A percentile compares a stretch with the other conserved stretches of the same genome.
Conservation (phyloP, 345 rosid genomes). For the Nephelium lappaceum region DNA sequence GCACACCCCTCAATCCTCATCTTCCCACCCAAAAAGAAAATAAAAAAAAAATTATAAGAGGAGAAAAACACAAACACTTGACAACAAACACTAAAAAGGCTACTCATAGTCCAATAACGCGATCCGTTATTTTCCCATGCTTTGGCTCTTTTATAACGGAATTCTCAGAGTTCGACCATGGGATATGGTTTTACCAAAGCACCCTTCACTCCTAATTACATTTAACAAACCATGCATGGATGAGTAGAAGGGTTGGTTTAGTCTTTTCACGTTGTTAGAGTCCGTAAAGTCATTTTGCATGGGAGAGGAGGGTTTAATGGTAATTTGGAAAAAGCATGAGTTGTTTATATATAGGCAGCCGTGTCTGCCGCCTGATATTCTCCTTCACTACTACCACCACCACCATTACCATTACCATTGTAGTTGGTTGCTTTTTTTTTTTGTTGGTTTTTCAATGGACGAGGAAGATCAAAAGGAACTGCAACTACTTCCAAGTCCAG, state of each 20-base stretch:
- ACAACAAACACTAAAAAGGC: constrained; percentile 10
- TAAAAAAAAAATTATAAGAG: background rate
- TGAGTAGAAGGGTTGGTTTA: constrained; percentile 5
- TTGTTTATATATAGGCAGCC: constrained; percentile 36
- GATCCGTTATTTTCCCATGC: constrained; percentile 58
- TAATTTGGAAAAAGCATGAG: constrained; percentile 21
- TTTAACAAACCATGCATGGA: too few relatives aligned
- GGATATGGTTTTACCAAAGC: constrained; percentile 21
- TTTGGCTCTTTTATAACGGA: constrained; percentile 51
- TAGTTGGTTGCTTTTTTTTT: background rate
- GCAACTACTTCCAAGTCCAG: constrained; percentile 77
- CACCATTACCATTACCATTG: background rate
- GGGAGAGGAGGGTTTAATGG: constrained; percentile 37
- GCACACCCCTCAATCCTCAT: constrained; percentile 28
- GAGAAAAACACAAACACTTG: too few relatives aligned
- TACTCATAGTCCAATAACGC: constrained; percentile 56
- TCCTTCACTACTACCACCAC: background rate
- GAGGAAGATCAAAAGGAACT: constrained; percentile 68
- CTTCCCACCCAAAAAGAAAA: constrained; percentile 9
- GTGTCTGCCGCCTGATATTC: constrained; percentile 27
- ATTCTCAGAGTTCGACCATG: constrained; percentile 3
- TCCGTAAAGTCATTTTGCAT: constrained; percentile 32
- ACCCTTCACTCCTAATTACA: constrained; percentile 8
- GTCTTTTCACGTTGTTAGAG: constrained; percentile 17
- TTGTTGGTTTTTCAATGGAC: constrained; percentile 57